These are phyloP conservation scores for Mucor circinelloides DNA, from an alignment of 371 early-diverging fungal species.

Conservation along the genomic window DNA sequence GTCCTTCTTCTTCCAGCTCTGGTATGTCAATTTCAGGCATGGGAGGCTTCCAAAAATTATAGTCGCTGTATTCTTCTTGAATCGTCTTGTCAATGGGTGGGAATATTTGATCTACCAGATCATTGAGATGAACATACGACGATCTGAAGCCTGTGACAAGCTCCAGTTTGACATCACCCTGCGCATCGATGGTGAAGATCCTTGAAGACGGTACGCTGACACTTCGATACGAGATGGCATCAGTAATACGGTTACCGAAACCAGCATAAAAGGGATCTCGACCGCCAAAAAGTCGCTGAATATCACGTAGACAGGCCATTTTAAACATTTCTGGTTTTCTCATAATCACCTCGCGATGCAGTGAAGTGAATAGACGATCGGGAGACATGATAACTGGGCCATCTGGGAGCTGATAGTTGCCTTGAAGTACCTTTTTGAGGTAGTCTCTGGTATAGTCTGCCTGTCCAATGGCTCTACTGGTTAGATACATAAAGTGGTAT, in stretches of 20 bases:
- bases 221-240: conserved; percentile 93
- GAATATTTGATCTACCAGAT: conserved; percentile 96
- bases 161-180: conserved; percentile 93
- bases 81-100: conserved; percentile 66
- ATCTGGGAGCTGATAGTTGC: conserved; percentile 87
- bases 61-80: conserved; percentile 81
- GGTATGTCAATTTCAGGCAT: conserved; percentile 61
- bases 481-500: conserved; percentile 96
- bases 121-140: conserved; percentile 86
- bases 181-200: conserved; percentile 97
- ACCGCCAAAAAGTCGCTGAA: conserved; percentile 82
- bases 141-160: conserved; percentile 82
- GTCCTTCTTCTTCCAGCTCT: conserved; percentile 27
- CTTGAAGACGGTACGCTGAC: conserved; percentile 92
- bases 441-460: conserved; percentile 92
- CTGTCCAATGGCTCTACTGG: conserved; percentile 97
- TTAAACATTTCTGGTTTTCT: conserved; percentile 98
- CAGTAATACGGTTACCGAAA: conserved; percentile 97
- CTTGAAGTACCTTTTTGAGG: conserved; percentile 89
- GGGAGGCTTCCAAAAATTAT: conserved; percentile 80
- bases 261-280: conserved; percentile 96
- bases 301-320: conserved; percentile 95
- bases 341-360: conserved; percentile 95
- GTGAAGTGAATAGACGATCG: conserved; percentile 92
- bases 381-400: conserved; percentile 99